Evolutionary conservation across 164 flowering plant genomes (phyloP).

Genomic region (Tinospora cordifolia): DNA sequence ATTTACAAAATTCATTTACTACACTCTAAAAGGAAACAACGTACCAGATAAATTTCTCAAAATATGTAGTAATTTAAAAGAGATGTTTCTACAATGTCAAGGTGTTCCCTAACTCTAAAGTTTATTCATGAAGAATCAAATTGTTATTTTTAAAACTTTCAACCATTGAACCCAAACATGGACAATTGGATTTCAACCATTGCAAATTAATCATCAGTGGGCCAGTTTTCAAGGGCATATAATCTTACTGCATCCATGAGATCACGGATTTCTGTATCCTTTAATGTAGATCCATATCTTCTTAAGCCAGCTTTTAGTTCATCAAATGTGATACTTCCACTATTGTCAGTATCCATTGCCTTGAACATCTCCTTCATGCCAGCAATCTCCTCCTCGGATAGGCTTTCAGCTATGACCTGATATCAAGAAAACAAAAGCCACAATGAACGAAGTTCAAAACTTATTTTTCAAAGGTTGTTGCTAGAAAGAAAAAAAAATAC

Average conservation of each 20-base stretch:
- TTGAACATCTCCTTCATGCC: conserved; percentile 87
- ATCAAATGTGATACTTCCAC: conserved; percentile 95
- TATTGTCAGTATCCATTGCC: conserved; percentile 89
- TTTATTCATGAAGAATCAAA: too few relatives aligned
- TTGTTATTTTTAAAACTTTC: too few relatives aligned
- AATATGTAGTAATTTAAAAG: too few relatives aligned
- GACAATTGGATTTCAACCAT: neutral
- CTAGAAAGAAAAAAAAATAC: neutral
- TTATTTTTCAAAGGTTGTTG: neutral
- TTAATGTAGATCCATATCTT: conserved; percentile 87
- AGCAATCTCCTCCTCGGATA: conserved; percentile 96
- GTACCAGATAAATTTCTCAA: neutral
- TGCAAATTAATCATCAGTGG: neutral
- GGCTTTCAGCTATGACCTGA: conserved; percentile 95
- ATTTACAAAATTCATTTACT: neutral
- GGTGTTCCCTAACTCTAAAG: too few relatives aligned
- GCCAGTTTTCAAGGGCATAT: neutral
- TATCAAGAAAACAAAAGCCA: conserved; percentile 8
- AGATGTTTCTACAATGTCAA: too few relatives aligned
- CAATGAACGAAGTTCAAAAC: neutral
- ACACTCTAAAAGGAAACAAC: neutral
- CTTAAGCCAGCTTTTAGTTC: conserved; percentile 86
- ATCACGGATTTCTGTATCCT: conserved; percentile 81
- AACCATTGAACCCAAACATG: too few relatives aligned
- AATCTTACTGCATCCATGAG: conserved; percentile 88